These are phyloP conservation scores for Pezicula carpinea DNA, from an alignment of 2,329 filamentous ascomycete species.

Conservation along the genomic window DNA sequence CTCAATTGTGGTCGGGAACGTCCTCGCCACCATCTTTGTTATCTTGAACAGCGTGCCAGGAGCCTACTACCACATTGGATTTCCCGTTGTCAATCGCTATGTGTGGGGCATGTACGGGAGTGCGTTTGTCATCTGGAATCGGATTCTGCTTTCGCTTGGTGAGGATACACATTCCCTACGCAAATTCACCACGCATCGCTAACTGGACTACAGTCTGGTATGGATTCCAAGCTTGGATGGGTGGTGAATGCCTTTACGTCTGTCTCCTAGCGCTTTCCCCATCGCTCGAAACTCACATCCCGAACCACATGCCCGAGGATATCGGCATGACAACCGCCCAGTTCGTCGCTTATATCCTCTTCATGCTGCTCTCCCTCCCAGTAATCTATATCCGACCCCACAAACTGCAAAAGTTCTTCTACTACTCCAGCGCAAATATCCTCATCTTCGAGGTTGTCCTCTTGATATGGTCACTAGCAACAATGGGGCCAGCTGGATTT, in stretches of 20 bases:
- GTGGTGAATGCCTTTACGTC: constrained; percentile 41
- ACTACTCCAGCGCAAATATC: constrained; percentile 24
- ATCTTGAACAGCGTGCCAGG: constrained; percentile 31
- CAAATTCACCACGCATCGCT: background rate
- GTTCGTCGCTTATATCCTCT: constrained; percentile 33
- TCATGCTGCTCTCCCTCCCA: constrained; percentile 31
- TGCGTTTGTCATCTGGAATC: constrained; percentile 30
- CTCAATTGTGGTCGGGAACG: constrained; percentile 34
- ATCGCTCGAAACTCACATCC: constrained; percentile 36
- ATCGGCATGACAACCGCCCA: constrained; percentile 36
- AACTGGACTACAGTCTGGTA: constrained; percentile 11
- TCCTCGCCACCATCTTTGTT: constrained; percentile 29
- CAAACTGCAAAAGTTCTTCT: constrained; percentile 28
- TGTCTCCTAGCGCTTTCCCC: constrained; percentile 42
- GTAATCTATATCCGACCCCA: constrained; percentile 39
- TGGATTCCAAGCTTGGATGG: constrained; percentile 42
- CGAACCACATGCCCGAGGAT: constrained; percentile 34
- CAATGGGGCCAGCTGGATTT: constrained; percentile 15
- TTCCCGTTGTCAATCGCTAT: constrained; percentile 35
- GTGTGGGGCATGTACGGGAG: constrained; percentile 38
- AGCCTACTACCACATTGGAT: constrained; percentile 37
- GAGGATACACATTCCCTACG: constrained; percentile 13
- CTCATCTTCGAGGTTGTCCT: constrained; percentile 35
- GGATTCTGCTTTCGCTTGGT: constrained; percentile 38
- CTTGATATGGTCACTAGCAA: constrained; percentile 33